phyloP scores from a whole-genome alignment of 2,329 filamentous ascomycete genomes.

The Fusarium mexicanum region DNA sequence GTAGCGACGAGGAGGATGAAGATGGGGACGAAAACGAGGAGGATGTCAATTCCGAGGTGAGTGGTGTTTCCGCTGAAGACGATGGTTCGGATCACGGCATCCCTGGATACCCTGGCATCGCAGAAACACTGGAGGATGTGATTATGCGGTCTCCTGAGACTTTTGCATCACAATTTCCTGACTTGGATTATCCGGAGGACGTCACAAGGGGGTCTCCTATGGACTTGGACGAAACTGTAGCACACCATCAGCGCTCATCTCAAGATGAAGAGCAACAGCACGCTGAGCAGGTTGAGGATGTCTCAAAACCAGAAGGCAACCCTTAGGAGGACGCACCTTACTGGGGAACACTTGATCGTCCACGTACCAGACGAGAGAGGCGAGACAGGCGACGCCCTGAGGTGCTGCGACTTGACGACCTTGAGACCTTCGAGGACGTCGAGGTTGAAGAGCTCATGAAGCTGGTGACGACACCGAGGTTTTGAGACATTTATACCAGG shows the following conservation, averaged over 20 bases:
- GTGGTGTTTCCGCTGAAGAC: slow-evolving; percentile 51
- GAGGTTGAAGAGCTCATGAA: slow-evolving; percentile 42
- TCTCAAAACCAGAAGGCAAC: slow-evolving; percentile 25
- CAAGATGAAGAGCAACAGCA: slow-evolving; percentile 23
- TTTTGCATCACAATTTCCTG: slow-evolving; percentile 36
- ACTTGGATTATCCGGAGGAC: slow-evolving; percentile 26
- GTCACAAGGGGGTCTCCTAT: slow-evolving; percentile 38
- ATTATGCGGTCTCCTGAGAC: slow-evolving; percentile 48
- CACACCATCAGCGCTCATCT: slow-evolving; percentile 2
- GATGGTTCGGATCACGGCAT: slow-evolving; percentile 31
- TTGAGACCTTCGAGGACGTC: slow-evolving; percentile 44
- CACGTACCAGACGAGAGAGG: slow-evolving; percentile 14
- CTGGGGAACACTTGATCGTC: slow-evolving; percentile 24
- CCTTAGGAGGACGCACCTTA: slow-evolving; percentile 34
- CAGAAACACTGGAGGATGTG: slow-evolving; percentile 45
- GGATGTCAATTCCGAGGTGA: slow-evolving; percentile 75
- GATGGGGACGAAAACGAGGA: slow-evolving; percentile 89
- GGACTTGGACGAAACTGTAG: slow-evolving; percentile 26
- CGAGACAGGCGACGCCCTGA: slow-evolving; percentile 8
- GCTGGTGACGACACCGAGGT: slow-evolving; percentile 35
- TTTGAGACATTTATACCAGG: slow-evolving; percentile 38
- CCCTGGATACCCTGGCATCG: slow-evolving; percentile 43
- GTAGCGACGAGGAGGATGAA: slow-evolving; percentile 95
- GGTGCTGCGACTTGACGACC: slow-evolving; percentile 30
- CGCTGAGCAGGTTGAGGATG: slow-evolving; percentile 37